These are phyloP conservation scores for Paracoccidioides brasiliensis DNA, from an alignment of 2,329 filamentous ascomycete genomes.

Conservation along the genomic window DNA sequence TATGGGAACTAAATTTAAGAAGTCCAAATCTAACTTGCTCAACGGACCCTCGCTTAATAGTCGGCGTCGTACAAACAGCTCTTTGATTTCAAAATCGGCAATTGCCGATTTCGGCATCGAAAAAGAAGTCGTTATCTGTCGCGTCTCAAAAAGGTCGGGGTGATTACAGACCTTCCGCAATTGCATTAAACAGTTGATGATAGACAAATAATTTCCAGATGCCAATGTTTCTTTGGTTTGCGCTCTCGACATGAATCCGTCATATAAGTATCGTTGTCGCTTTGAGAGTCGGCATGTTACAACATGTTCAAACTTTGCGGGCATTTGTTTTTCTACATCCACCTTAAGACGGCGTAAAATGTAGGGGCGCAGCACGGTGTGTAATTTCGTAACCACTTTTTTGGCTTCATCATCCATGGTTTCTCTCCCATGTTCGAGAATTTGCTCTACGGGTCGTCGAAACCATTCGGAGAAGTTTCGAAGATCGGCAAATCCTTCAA, in stretches of 20 bases:
- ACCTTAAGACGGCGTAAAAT: conserved; percentile 81
- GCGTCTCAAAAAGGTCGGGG: conserved; percentile 88
- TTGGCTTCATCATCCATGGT: conserved; percentile 90
- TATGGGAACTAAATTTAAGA: conserved; percentile 66
- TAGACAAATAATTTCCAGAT: conserved; percentile 90
- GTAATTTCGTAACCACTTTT: conserved; percentile 81
- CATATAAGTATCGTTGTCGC: conserved; percentile 86
- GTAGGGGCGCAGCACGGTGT: conserved; percentile 86
- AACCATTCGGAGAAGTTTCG: conserved; percentile 95
- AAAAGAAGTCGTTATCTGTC: conserved; percentile 93
- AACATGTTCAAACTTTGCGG: conserved; percentile 92
- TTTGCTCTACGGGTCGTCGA: conserved; percentile 87
- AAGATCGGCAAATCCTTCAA: conserved; percentile 85
- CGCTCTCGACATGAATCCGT: conserved; percentile 83
- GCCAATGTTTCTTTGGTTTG: conserved; percentile 81
- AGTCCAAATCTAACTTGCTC: conserved; percentile 55
- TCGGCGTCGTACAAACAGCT: conserved; percentile 53
- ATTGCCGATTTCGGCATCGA: conserved; percentile 72
- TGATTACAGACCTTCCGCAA: conserved; percentile 97
- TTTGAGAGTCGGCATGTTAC: conserved; percentile 93
- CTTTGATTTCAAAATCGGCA: conserved; percentile 59
- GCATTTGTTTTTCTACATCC: conserved; percentile 98
- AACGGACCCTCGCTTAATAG: conserved; percentile 52
- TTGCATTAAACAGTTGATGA: conserved; percentile 98
- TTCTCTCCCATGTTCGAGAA: conserved; percentile 84